Base-by-base conservation (phyloP, 345 rosid genomes). In the Kandelia obovata region DNA sequence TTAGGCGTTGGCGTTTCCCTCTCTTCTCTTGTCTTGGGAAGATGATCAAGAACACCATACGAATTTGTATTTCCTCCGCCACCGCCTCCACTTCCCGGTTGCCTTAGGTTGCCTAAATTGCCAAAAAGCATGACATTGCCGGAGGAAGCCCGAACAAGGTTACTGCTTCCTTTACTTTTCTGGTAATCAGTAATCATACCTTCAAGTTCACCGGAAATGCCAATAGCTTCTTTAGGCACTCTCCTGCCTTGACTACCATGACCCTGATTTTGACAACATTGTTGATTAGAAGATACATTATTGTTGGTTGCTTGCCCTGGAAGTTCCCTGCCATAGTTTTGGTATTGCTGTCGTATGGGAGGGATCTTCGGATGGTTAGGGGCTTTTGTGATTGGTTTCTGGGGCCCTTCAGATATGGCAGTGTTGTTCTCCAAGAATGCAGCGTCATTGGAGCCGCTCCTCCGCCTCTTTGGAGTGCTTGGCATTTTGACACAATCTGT, bases 191-290 rank as follows among this genome's bases (percentile, higher is more conserved):
- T 55, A 35, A 92, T 87, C 88, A 92, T 87, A 63, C 71, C 88
- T 49, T 95, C 97, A 0, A 95, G 91, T 88, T 95, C 99, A 2
- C 97, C 99, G 0, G 98, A 95, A 32, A 95, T 77, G 49, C 91
- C 86, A 11, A 78, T 34, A 16, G 88, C 80, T 62, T 81, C 93
- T 39, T 76, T 85, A 0, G 95, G 91, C 20, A 83, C 83, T 65
- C 76, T 87, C 73, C 82, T 80, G 6, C 71, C 86, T 51, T 80
- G 83, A 62, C 78, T 73, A 10, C 67, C 78, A 52, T 85, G 78
- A 28, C 68, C 75, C n/a, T 61, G 71, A 23, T n/a, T 74, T 30
- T 70, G 73, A 46, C 66, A 2, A 17, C 49, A 15, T 25, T 7
- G 58, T 4, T 51, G 62, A 32, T 67, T 19, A 21, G 65, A 25